Base-by-base conservation (phyloP, 2,329 filamentous ascomycete species). In the Rhynchosporium agropyri region DNA sequence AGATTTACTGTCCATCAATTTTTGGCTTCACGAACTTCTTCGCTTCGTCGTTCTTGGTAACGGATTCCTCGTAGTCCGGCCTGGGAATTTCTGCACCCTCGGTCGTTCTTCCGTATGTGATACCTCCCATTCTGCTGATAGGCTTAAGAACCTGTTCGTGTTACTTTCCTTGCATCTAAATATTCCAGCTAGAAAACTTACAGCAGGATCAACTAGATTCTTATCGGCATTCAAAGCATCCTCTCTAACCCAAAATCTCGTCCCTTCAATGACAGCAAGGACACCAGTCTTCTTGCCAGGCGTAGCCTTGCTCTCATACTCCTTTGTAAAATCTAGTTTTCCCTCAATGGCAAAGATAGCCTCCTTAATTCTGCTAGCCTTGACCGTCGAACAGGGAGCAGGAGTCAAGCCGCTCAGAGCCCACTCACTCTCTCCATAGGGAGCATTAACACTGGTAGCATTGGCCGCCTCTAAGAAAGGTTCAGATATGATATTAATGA, bases 381-480 rank as follows among this genome's bases (percentile, higher is more conserved):
- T 84, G 43, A 96, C 91, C 4, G 85, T 81, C 62, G 85, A 89
- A 68, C 82, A 81, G 31, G 83, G 78, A 0, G 83, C 87, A 0
- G 90, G 88, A 5, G 89, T 91, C 67, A 97, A 79, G 0, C 93
- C 93, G 36, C 84, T 85, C 31, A 95, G 78, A 1, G 83, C 82
- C 92, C 92, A 97, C 77, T 97, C 93, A 0, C 85, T 89, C 0
- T 84, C 78, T 0, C 89, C 91, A 65, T 86, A 87, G 0, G 93
- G 93, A 0, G 91, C 84, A 75, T 97, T 91, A 70, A 96, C 85
- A 54, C 83, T 83, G 3, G 89, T 85, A n/a, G 87, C 81, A 76
- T 97, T 97, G 54, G 92, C 93, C 0, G 93, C 93, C 79, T 97
- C 93, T 72, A 95, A 73, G 73, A 88, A 96, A 73, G 88, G 84